Conservation (phyloP, 1,284 basidiomycete genomes). For the Cystobasidium slooffiae region DNA sequence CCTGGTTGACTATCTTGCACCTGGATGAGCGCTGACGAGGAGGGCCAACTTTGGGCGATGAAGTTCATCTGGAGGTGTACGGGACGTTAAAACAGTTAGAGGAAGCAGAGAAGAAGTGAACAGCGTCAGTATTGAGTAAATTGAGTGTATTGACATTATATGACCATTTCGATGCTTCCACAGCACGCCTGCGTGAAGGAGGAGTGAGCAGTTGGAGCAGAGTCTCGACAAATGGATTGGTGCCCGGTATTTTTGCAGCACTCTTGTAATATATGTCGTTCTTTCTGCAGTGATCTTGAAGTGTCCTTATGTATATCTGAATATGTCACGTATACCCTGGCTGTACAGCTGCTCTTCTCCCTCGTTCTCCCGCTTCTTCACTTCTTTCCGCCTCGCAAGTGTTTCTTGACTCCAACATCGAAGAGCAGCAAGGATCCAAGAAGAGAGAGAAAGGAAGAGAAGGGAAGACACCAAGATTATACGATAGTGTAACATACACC, state of each 20-base stretch:
- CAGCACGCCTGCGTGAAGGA: too few species aligned
- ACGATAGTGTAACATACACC: background rate
- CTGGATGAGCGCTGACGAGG: background rate
- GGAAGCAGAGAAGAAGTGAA: background rate
- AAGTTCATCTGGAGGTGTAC: background rate
- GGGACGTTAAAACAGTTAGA: background rate
- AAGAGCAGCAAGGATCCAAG: background rate
- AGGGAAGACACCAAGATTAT: background rate
- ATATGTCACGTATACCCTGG: constrained; percentile 3
- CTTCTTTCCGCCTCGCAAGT: constrained; percentile 2
- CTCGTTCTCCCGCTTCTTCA: constrained; percentile 18
- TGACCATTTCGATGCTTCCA: background rate
- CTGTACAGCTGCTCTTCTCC: background rate
- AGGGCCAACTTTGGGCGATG: background rate
- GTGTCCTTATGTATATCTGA: background rate
- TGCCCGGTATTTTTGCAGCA: constrained; percentile 7
- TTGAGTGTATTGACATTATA: background rate
- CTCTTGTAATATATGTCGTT: background rate
- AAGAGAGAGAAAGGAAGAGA: background rate
- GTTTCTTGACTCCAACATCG: background rate
- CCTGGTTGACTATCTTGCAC: background rate
- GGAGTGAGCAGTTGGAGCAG: background rate
- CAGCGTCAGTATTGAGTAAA: background rate
- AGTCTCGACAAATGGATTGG: background rate
- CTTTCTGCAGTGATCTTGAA: constrained; percentile 3